A percentile compares a stretch with the other conserved stretches of the same genome.
These are phyloP conservation scores for Suhomyces yuchorum DNA, from an alignment of 1,139 yeast genomes.

Conservation along the genomic window DNA sequence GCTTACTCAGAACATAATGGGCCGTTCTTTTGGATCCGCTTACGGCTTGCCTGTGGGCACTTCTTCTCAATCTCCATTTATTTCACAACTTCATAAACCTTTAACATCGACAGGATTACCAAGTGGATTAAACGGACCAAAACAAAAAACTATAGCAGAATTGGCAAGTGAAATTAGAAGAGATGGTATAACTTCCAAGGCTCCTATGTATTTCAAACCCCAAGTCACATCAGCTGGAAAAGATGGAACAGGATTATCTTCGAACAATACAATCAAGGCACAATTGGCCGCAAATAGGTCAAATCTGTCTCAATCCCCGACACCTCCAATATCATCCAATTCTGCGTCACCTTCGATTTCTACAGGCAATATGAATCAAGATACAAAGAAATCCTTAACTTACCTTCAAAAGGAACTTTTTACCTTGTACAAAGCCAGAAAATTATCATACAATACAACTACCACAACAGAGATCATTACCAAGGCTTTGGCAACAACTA, in stretches of 20 bases:
- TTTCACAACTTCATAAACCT: conserved; percentile 26
- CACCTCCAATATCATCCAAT: conserved; percentile 15
- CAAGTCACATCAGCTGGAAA: conserved; percentile 17
- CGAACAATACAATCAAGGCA: conserved; percentile 42
- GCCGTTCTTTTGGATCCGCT: conserved; percentile 30
- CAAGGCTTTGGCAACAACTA: conserved; percentile 91
- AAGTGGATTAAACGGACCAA: conserved; percentile 11
- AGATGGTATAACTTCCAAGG: conserved; percentile 35
- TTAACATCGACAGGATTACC: not conserved
- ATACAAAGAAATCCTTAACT: conserved; percentile 63
- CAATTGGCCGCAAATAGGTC: conserved; percentile 58
- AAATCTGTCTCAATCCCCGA: conserved; percentile 12
- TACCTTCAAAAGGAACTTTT: conserved; percentile 74
- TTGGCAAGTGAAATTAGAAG: conserved; percentile 56
- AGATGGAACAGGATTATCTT: not conserved
- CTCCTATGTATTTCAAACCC: conserved; percentile 42
- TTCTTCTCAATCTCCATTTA: conserved; percentile 27
- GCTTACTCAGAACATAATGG: conserved; percentile 29
- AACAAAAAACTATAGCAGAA: conserved; percentile 56
- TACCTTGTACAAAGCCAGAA: conserved; percentile 67
- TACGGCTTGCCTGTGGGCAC: conserved; percentile 26
- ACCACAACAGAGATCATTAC: conserved; percentile 80
- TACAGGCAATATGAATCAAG: conserved; percentile 45
- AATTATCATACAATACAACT: conserved; percentile 64
- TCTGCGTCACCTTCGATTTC: conserved; percentile 15